A percentile compares a stretch with the other conserved stretches of the same genome.
Conservation (phyloP, 2,329 filamentous ascomycete species). For the Eurotiales sp. region DNA sequence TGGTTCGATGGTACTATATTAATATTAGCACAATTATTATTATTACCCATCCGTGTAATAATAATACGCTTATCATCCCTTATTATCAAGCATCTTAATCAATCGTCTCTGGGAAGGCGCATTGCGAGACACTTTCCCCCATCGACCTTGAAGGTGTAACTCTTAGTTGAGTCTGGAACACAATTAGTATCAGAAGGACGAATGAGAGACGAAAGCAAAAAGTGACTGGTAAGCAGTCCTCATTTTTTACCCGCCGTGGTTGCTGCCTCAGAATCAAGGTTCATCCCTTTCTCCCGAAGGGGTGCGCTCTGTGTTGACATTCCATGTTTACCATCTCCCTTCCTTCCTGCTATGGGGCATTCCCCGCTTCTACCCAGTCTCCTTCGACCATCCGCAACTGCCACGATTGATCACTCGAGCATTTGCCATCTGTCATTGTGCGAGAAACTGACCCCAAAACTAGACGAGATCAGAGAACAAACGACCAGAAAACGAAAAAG, state of each 20-base stretch:
- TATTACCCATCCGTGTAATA: neutral
- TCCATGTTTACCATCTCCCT: conserved; percentile 16
- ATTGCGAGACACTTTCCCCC: conserved; percentile 11
- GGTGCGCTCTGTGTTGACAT: conserved; percentile 16
- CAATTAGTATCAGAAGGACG: conserved; percentile 8
- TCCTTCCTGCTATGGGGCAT: conserved; percentile 11
- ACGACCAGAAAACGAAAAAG: neutral
- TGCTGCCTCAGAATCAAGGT: conserved; percentile 8
- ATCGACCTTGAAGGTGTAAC: conserved; percentile 11
- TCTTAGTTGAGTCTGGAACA: conserved; percentile 7
- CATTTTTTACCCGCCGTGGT: neutral
- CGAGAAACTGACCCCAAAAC: conserved; percentile 4
- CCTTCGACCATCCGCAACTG: conserved; percentile 8
- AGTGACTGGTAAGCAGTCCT: neutral
- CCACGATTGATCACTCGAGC: conserved; percentile 3
- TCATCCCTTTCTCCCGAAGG: conserved; percentile 13
- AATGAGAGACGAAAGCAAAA: neutral
- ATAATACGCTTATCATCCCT: conserved; percentile 8
- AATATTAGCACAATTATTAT: no score
- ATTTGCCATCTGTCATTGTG: neutral
- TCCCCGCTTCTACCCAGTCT: conserved; percentile 13
- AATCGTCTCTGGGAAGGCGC: conserved; percentile 10
- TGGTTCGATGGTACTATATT: neutral
- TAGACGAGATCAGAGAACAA: neutral
- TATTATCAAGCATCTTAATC: conserved; percentile 1